A percentile compares a stretch with the other conserved stretches of the same genome.
Conservation (phyloP, 2,329 filamentous ascomycete species). For the Phoma herbarum region DNA sequence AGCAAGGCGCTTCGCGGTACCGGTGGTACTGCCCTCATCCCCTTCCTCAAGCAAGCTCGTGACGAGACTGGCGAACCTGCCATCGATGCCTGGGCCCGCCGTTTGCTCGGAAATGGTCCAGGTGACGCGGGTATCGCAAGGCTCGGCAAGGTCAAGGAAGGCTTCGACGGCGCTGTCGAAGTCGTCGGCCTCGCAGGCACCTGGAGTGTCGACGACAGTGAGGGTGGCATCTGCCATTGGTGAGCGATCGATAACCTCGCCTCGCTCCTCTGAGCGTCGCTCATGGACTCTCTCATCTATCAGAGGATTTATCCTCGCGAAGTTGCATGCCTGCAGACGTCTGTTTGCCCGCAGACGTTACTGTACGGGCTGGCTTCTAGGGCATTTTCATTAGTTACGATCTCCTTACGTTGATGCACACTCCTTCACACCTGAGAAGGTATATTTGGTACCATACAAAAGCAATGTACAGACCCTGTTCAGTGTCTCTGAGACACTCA, state of each 20-base stretch:
- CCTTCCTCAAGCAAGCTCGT: conserved; percentile 94
- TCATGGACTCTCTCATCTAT: conserved; percentile 6
- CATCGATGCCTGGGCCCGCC: conserved; percentile 71
- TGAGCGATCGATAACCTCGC: conserved; percentile 14
- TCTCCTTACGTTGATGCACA: conserved; percentile 12
- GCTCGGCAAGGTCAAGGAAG: conserved; percentile 63
- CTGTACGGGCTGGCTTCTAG: conserved; percentile 26
- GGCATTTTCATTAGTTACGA: conserved; percentile 17
- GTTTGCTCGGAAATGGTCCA: conserved; percentile 64
- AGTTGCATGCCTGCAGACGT: conserved; percentile 26
- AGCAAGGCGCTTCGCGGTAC: conserved; percentile 79
- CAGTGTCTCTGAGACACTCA: conserved; percentile 12
- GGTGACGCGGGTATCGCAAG: conserved; percentile 53
- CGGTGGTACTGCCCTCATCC: conserved; percentile 90
- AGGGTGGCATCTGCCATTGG: conserved; percentile 59
- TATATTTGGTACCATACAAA: conserved; percentile 7
- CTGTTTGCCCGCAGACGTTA: conserved; percentile 25
- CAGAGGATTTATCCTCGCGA: conserved; percentile 21
- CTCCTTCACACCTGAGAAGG: conserved; percentile 4
- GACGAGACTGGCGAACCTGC: conserved; percentile 96
- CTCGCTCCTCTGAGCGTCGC: conserved; percentile 7
- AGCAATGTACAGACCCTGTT: conserved; percentile 19
- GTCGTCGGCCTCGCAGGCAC: conserved; percentile 79
- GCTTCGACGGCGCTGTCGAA: conserved; percentile 63
- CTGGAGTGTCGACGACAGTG: conserved; percentile 89